phyloP scores from a whole-genome alignment of 1,284 basidiomycete genomes.

The Sporisorium graminicola region DNA sequence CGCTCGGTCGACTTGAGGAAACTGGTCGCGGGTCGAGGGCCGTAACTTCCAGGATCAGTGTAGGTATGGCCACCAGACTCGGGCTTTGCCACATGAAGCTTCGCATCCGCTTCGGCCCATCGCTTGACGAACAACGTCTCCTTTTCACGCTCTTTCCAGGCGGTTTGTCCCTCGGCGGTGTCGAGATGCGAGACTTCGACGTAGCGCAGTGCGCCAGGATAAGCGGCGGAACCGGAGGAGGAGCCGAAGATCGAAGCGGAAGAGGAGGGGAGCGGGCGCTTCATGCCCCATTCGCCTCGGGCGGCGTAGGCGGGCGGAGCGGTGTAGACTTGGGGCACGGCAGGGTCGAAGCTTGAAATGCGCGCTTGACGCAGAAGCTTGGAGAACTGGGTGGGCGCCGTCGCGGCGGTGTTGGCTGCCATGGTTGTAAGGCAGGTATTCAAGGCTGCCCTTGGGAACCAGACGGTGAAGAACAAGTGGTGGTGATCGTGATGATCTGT shows the following conservation, averaged over 20 bases:
- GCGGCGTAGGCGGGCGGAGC: constrained; percentile 58
- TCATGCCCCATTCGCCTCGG: constrained; percentile 66
- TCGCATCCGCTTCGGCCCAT: constrained; percentile 58
- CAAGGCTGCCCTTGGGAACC: no score
- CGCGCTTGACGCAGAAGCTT: constrained; percentile 60
- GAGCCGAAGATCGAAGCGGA: constrained; percentile 49
- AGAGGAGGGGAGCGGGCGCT: constrained; percentile 58
- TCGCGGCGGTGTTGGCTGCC: constrained; percentile 33
- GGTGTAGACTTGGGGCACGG: constrained; percentile 60
- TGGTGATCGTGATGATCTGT: not conserved
- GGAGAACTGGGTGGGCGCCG: constrained; percentile 53
- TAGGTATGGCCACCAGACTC: constrained; percentile 13
- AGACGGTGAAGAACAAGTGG: not conserved
- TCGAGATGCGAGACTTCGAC: constrained; percentile 56
- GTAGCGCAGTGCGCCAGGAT: constrained; percentile 57
- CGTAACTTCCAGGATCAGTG: constrained; percentile 25
- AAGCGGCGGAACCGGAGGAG: constrained; percentile 49
- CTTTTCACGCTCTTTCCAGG: constrained; percentile 60
- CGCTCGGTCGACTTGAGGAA: constrained; percentile 48
- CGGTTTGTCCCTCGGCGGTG: constrained; percentile 56
- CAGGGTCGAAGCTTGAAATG: constrained; percentile 59
- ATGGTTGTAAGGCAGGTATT: constrained; percentile 6
- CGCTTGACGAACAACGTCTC: constrained; percentile 60
- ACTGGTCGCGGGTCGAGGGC: constrained; percentile 42
- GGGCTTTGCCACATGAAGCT: constrained; percentile 43